These are phyloP conservation scores for Zymoseptoria passerinii DNA, from an alignment of 2,329 filamentous ascomycete genomes.

Conservation along the genomic window DNA sequence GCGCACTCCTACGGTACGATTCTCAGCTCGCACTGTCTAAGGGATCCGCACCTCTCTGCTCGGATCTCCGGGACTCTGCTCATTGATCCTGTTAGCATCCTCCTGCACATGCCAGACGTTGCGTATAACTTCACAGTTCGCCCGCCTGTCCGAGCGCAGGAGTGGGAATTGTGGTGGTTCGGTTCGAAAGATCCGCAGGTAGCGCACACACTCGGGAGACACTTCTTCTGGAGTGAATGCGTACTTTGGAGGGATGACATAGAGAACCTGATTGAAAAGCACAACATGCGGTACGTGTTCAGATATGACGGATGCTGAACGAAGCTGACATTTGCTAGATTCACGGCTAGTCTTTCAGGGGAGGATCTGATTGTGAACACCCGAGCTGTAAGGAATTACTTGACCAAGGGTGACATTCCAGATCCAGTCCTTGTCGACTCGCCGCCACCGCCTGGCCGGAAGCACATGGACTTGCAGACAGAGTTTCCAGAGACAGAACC, in stretches of 20 bases:
- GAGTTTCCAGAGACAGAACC: constrained; percentile 28
- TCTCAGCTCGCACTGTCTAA: constrained; percentile 54
- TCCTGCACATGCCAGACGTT: constrained; percentile 61
- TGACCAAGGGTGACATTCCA: constrained; percentile 34
- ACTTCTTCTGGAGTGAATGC: constrained; percentile 66
- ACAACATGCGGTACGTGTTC: constrained; percentile 19
- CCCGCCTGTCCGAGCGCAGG: constrained; percentile 47
- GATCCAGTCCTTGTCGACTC: constrained; percentile 19
- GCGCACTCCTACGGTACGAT: constrained; percentile 57
- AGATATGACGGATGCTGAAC: not conserved
- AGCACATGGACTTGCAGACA: constrained; percentile 22
- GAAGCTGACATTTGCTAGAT: constrained; percentile 13
- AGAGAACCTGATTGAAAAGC: constrained; percentile 27
- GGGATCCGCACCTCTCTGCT: constrained; percentile 36
- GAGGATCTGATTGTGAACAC: constrained; percentile 60
- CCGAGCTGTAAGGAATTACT: constrained; percentile 48
- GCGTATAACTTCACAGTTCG: constrained; percentile 60
- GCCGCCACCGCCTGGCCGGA: constrained; percentile 8
- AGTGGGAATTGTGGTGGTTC: constrained; percentile 64
- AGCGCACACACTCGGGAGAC: constrained; percentile 53
- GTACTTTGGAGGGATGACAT: constrained; percentile 63
- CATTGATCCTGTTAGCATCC: constrained; percentile 57
- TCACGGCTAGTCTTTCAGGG: constrained; percentile 52
- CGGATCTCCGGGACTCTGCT: constrained; percentile 45
- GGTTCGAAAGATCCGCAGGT: constrained; percentile 60